Conservation (phyloP, 805 yeast genomes). For the Candida sakaeoensis region DNA sequence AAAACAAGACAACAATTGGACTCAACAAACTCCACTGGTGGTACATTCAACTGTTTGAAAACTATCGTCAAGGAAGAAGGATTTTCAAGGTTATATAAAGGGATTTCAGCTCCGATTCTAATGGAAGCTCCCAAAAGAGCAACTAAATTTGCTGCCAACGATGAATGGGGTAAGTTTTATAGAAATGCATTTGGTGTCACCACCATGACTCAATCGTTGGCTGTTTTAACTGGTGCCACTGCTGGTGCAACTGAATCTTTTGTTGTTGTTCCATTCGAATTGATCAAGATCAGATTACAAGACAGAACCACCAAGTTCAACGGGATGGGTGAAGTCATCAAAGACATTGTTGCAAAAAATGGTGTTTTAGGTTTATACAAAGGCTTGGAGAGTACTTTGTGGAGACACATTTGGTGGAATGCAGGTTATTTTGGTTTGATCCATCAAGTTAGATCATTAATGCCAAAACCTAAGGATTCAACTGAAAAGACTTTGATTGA, state of each 20-base stretch:
- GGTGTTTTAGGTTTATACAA: constrained; percentile 85
- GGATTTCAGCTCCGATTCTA: constrained; percentile 91
- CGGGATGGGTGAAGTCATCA: constrained; percentile 80
- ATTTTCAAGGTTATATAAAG: constrained; percentile 76
- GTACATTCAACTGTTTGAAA: constrained; percentile 77
- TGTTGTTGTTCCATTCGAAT: constrained; percentile 96
- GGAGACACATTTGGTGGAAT: constrained; percentile 97
- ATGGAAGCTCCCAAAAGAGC: constrained; percentile 99
- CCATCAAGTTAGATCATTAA: constrained; percentile 72
- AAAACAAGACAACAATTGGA: constrained; percentile 91
- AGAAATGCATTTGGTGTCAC: constrained; percentile 63
- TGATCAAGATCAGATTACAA: constrained; percentile 91
- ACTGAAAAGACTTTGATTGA: constrained; percentile 81
- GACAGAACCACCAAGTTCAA: constrained; percentile 78
- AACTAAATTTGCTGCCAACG: constrained; percentile 96
- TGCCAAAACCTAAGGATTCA: constrained; percentile 73
- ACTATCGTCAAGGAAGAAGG: constrained; percentile 90
- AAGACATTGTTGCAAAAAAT: constrained; percentile 64
- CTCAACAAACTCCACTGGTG: constrained; percentile 63
- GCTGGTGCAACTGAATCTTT: constrained; percentile 98
- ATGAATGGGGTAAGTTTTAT: constrained; percentile 90
- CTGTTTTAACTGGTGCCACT: constrained; percentile 92
- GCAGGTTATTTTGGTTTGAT: constrained; percentile 97
- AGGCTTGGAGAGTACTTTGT: constrained; percentile 93
- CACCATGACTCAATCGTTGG: constrained; percentile 73